Conservation (phyloP, 2,329 filamentous ascomycete genomes). For the Talaromyces verruculosus region DNA sequence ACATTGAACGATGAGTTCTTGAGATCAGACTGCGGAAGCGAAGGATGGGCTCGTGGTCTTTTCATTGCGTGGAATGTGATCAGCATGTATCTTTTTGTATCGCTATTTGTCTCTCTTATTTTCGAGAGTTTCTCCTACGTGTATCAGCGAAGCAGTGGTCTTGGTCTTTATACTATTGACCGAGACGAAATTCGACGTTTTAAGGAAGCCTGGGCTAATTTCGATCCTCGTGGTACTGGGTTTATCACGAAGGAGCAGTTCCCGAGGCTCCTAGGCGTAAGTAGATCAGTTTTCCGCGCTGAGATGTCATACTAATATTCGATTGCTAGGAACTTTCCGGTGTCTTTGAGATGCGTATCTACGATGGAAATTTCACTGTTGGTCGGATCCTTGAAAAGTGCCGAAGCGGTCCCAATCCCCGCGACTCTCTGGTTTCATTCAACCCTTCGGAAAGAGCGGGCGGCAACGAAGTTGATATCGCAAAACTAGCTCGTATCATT, state of each 20-base stretch:
- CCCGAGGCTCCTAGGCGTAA: constrained; percentile 76
- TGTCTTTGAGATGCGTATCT: constrained; percentile 95
- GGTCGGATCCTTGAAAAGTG: constrained; percentile 84
- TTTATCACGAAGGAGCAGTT: constrained; percentile 90
- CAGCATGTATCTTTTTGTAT: constrained; percentile 99
- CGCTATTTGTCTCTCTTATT: constrained; percentile 95
- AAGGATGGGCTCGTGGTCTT: constrained; percentile 79
- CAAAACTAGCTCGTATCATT: constrained; percentile 72
- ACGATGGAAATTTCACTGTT: constrained; percentile 86
- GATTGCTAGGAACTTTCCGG: constrained; percentile 73
- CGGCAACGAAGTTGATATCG: constrained; percentile 63
- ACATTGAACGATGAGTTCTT: constrained; percentile 72
- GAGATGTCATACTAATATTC: neutral
- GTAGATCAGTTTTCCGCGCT: constrained; percentile 27
- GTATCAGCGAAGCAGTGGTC: constrained; percentile 92
- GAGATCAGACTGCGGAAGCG: constrained; percentile 87
- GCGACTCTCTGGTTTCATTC: constrained; percentile 40
- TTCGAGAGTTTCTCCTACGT: constrained; percentile 99
- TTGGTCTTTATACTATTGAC: constrained; percentile 83
- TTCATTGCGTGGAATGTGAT: constrained; percentile 98
- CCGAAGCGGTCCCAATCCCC: constrained; percentile 52
- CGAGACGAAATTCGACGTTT: constrained; percentile 93
- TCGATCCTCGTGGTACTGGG: constrained; percentile 86
- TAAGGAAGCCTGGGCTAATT: constrained; percentile 97
- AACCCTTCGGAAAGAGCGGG: constrained; percentile 35